phyloP scores from a whole-genome alignment of 2,329 filamentous ascomycete genomes.

The Penicillium sp. region DNA sequence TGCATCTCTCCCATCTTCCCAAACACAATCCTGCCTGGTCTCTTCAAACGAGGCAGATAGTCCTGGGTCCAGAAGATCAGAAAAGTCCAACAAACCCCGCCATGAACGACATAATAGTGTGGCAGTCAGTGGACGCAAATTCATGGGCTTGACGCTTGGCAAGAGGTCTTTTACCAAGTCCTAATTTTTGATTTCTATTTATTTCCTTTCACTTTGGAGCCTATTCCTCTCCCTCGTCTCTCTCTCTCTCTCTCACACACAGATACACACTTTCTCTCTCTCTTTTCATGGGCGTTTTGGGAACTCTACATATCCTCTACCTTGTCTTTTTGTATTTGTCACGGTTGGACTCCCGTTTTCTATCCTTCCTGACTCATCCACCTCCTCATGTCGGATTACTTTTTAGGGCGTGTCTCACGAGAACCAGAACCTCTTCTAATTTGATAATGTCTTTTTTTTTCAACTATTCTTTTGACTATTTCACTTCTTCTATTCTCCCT shows the following conservation, averaged over 20 bases:
- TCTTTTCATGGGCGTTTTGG: background rate
- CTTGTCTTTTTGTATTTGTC: too few relatives aligned
- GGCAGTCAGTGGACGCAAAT: conserved; percentile 10
- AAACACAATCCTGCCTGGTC: conserved; percentile 1
- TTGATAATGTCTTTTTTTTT: too few relatives aligned
- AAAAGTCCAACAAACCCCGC: conserved; percentile 14
- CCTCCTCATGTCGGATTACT: too few relatives aligned
- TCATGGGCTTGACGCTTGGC: conserved; percentile 22
- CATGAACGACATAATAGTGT: conserved; percentile 17
- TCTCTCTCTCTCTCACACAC: too few relatives aligned
- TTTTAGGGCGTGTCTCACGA: too few relatives aligned
- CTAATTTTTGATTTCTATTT: conserved; percentile 3
- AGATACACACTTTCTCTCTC: background rate
- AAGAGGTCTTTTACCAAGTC: conserved; percentile 14
- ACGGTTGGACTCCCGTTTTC: too few relatives aligned
- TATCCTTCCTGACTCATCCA: too few relatives aligned
- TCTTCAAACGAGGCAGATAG: background rate
- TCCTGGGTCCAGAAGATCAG: conserved; percentile 11
- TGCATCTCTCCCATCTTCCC: background rate
- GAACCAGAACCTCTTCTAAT: too few relatives aligned
- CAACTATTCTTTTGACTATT: too few relatives aligned
- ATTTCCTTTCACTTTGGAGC: background rate
- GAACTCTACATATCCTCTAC: too few relatives aligned
- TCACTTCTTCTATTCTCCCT: too few relatives aligned
- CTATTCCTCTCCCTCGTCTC: background rate